Conservation (phyloP, 768 basidiomycete species). For the Termitomyces sp. region DNA sequence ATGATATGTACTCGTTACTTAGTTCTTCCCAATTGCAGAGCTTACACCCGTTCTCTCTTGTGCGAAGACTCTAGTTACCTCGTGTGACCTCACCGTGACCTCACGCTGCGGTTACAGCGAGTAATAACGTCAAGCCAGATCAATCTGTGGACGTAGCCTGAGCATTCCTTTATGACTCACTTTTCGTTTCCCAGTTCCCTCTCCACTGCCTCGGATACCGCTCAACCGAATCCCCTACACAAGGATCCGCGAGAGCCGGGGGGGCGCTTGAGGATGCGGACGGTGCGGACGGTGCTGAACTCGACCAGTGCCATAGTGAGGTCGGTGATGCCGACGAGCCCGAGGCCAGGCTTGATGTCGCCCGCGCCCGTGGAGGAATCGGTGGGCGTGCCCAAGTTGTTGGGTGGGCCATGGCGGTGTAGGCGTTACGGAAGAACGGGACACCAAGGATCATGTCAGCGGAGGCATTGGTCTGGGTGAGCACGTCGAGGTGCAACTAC, state of each 20-base stretch:
- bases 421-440: slow-evolving; percentile 70
- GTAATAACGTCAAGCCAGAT: too few species aligned
- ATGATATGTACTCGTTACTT: too few species aligned
- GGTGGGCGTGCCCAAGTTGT: neutral
- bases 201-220: too few species aligned
- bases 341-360: slow-evolving; percentile 42
- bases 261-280: slow-evolving; percentile 63
- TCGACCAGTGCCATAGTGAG: slow-evolving; percentile 55
- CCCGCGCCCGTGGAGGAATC: neutral
- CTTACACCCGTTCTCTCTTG: too few species aligned
- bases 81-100: too few species aligned
- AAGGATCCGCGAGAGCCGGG: slow-evolving; percentile 18
- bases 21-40: too few species aligned
- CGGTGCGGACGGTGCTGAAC: slow-evolving; percentile 64
- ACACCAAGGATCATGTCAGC: slow-evolving; percentile 78
- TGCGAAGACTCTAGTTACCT: too few species aligned
- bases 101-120: too few species aligned
- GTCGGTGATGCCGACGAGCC: slow-evolving; percentile 61
- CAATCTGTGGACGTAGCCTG: too few species aligned
- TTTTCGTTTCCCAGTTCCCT: too few species aligned
- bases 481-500: slow-evolving; percentile 55
- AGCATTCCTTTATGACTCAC: too few species aligned
- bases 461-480: slow-evolving; percentile 28
- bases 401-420: slow-evolving; percentile 42
- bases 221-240: too few species aligned